Base-by-base conservation (phyloP, 352 stramenopile genomes). In the Stramenopiles sp. region DNA sequence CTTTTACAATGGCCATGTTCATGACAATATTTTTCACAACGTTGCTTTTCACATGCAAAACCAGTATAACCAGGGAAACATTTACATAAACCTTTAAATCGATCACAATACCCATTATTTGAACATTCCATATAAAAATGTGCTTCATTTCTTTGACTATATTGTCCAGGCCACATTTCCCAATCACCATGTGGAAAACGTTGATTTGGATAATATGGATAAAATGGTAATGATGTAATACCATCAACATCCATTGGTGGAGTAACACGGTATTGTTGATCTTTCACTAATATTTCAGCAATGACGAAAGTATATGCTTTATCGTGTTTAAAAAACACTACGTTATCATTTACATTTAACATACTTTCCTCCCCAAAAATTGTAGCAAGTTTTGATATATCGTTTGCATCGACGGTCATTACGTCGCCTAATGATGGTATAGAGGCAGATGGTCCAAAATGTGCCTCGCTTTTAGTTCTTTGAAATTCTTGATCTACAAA, bases 41-140 rank as follows among this genome's bases (percentile, higher is more conserved):
- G 80, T 92, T 86, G 86, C 27, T 89, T 84, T 63, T 95, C 83
- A 79, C 92, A 97, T 0, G 91, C 90, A 31, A 78, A 82, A 13
- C 91, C 91, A 1, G 83, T 84, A 81, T 93, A 96, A 0, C 90
- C 90, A 13, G 80, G 74, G 53, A 94, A 91, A 83, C 91, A 97
- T 1, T 78, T 77, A 83, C 92, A 97, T 31, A 81, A 80, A 30
- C 91, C 91, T 23, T 79, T 83, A 32, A 0, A 80, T 38, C 91
- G 85, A 80, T 96, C 83, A 83, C 92, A 97, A 0, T 86, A 81
- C 0, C 91, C 91, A 81, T 91, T 89, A n/a, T 89, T 89, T 0
- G 89, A 93, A 80, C 91, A 97, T 13, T 53, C 38, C 38, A 53
- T 53, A 13, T 53, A 53, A 53, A 53, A 53, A 13, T 53, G 38